A percentile compares a stretch with the other conserved stretches of the same genome.
These are phyloP conservation scores for Picea glauca DNA, from an alignment of 75 land plant genomes.

Conservation along the genomic window DNA sequence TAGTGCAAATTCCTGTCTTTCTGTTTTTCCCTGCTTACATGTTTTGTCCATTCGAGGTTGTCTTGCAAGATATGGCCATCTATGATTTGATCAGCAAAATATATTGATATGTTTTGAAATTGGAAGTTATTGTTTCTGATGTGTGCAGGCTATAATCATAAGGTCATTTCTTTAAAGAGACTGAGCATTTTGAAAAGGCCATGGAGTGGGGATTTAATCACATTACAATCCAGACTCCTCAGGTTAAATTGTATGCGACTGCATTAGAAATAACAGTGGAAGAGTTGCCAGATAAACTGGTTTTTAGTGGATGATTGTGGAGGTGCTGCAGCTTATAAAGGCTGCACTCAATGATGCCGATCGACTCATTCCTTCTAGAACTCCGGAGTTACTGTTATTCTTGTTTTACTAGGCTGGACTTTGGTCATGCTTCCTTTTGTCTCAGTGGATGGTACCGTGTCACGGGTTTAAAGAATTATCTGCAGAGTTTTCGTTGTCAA, in stretches of 20 bases:
- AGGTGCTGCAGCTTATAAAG: conserved; percentile 30
- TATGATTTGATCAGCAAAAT: no score
- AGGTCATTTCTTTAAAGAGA: no score
- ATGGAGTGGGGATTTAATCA: conserved; percentile 1
- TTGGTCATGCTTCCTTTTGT: conserved; percentile 10
- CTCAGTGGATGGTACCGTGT: conserved; percentile 11
- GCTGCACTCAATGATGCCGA: conserved; percentile 42
- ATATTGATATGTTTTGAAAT: no score
- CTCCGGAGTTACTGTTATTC: conserved; percentile 3
- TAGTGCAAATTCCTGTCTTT: no score
- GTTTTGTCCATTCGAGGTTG: no score
- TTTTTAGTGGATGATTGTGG: conserved; percentile 12
- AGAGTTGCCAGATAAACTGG: conserved; percentile 5
- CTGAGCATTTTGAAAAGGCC: background rate
- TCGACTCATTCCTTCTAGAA: conserved; percentile 29
- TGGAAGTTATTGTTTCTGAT: no score
- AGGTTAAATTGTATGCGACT: conserved; percentile 1
- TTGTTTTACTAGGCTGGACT: conserved; percentile 14
- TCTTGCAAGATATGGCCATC: no score
- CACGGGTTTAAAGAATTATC: conserved; percentile 16
- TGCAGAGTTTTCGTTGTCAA: conserved; percentile 5
- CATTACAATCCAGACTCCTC: background rate
- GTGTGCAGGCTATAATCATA: no score
- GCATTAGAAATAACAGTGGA: conserved; percentile 12
- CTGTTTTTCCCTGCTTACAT: no score